phyloP scores from a whole-genome alignment of 345 rosid species.

The Geranium brycei region DNA sequence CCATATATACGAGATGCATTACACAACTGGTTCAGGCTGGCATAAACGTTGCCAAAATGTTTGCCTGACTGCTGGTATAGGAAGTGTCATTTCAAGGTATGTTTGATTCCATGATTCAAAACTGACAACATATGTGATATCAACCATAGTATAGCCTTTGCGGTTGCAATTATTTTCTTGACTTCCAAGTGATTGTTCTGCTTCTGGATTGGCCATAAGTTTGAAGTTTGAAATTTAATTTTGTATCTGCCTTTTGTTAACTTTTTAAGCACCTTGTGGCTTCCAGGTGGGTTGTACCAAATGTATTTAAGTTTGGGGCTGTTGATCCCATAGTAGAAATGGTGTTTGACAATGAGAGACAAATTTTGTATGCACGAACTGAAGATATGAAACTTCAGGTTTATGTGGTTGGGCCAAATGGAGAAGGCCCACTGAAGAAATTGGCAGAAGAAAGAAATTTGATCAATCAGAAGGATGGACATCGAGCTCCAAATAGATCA shows the following conservation, averaged over 20 bases:
- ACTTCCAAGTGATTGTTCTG: background rate
- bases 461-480: slow-evolving; percentile 62
- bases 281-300: slow-evolving; percentile 93
- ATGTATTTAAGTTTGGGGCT: slow-evolving; percentile 88
- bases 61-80: slow-evolving; percentile 87
- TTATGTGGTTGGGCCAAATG: slow-evolving; percentile 54
- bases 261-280: slow-evolving; percentile 7
- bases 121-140: background rate
- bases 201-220: background rate
- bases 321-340: slow-evolving; percentile 81
- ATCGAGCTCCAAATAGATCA: slow-evolving; percentile 43
- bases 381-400: slow-evolving; percentile 96
- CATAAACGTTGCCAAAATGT: slow-evolving; percentile 81
- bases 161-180: background rate
- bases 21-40: slow-evolving; percentile 88
- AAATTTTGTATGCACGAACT: slow-evolving; percentile 75
- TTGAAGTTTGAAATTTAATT: background rate
- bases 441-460: slow-evolving; percentile 88
- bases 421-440: slow-evolving; percentile 76
- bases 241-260: background rate
- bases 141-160: too few relatives aligned
- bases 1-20: slow-evolving; percentile 72
- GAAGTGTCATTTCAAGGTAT: slow-evolving; percentile 91
- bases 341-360: slow-evolving; percentile 91
- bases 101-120: slow-evolving; percentile 3